A percentile compares a stretch with the other conserved stretches of the same genome.
Evolutionary conservation across 129 eudicot species (phyloP).

Genomic region (Lactuca saligna): DNA sequence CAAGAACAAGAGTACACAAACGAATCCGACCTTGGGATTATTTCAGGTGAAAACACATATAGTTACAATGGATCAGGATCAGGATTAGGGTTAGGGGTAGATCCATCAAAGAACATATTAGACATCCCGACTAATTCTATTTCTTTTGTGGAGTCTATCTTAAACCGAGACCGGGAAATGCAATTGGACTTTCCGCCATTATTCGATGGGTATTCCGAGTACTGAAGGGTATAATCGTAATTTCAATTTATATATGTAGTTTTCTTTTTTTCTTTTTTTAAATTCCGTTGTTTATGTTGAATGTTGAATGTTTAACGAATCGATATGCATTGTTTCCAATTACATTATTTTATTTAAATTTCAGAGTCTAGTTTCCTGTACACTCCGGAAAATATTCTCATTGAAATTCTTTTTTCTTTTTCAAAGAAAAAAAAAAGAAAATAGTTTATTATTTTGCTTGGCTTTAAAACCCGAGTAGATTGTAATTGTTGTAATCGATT

Average conservation of each 20-base stretch:
- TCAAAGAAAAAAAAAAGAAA: conserved; percentile 1
- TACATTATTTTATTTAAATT: background rate
- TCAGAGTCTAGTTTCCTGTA: conserved; percentile 23
- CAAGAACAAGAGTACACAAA: conserved; percentile 37
- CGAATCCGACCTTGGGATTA: conserved; percentile 17
- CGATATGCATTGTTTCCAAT: conserved; percentile 6
- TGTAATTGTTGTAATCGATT: conserved; percentile 60
- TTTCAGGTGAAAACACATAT: conserved; percentile 18
- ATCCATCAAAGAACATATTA: conserved; percentile 22
- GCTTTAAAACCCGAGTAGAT: conserved; percentile 53
- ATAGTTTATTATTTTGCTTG: conserved; percentile 19
- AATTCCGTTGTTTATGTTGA: conserved; percentile 1
- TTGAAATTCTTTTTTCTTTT: conserved; percentile 7
- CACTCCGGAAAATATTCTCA: conserved; percentile 28
- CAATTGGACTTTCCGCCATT: conserved; percentile 54
- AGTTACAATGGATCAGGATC: conserved; percentile 1
- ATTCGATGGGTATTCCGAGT: conserved; percentile 51
- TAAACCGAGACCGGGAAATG: conserved; percentile 67
- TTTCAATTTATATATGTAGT: conserved; percentile 21
- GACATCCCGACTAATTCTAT: conserved; percentile 34
- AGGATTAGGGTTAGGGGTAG: conserved; percentile 4
- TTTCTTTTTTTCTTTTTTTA: background rate
- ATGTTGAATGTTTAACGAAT: conserved; percentile 6
- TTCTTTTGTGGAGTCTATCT: conserved; percentile 74
- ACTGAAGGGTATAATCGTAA: conserved; percentile 26